These are phyloP conservation scores for Drechslerella coelobrocha DNA, from an alignment of 2,329 filamentous ascomycete genomes.

Conservation along the genomic window DNA sequence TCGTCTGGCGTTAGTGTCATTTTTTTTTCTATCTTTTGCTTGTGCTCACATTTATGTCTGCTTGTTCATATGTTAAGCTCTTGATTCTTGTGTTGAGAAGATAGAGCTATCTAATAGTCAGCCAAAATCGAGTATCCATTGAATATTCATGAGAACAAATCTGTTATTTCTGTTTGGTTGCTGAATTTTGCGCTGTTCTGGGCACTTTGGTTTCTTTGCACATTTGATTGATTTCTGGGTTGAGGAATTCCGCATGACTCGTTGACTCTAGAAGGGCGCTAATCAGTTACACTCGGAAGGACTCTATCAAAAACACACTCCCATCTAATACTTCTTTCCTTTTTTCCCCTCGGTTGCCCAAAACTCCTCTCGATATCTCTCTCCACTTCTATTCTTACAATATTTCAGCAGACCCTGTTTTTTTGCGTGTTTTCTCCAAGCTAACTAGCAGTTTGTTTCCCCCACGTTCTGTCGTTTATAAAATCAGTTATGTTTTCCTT, in stretches of 20 bases:
- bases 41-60: slow-evolving; percentile 1
- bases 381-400: neutral
- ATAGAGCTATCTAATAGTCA: slow-evolving; percentile 28
- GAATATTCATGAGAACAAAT: neutral
- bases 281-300: slow-evolving; percentile 49
- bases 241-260: slow-evolving; percentile 51
- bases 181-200: neutral
- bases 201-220: slow-evolving; percentile 10
- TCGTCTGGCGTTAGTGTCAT: slow-evolving; percentile 41
- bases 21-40: slow-evolving; percentile 6
- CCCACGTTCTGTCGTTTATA: too few relatives aligned
- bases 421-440: too few relatives aligned
- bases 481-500: too few relatives aligned
- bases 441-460: too few relatives aligned
- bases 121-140: slow-evolving; percentile 2
- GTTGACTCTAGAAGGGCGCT: slow-evolving; percentile 49
- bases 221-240: slow-evolving; percentile 36
- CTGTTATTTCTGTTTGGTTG: slow-evolving; percentile 11
- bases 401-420: neutral
- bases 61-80: neutral
- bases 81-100: slow-evolving; percentile 19
- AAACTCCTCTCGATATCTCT: neutral
- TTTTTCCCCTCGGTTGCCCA: slow-evolving; percentile 4
- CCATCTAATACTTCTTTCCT: slow-evolving; percentile 36
- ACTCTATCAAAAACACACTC: slow-evolving; percentile 49